Base-by-base conservation (phyloP, 345 rosid genomes). In the Excoecaria agallocha region DNA sequence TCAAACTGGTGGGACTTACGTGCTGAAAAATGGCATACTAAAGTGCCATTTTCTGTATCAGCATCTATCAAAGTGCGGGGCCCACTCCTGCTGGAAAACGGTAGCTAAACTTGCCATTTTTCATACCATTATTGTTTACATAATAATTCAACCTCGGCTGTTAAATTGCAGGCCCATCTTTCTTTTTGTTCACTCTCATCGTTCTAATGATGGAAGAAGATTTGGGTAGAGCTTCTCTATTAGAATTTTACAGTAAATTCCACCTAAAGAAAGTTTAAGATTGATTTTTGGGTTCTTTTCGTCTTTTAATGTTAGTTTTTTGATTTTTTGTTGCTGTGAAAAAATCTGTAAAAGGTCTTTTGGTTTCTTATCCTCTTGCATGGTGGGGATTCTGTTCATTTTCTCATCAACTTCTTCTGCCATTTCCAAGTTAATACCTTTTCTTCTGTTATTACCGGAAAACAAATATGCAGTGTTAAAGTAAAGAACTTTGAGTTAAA, bases 231-330 rank as follows among this genome's bases (percentile, higher is more conserved):
- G 45, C 51, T 58, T 49, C 68, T 30, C 58, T 45, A 25, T 25
- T 30, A 54, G 70, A 17, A 38, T 49, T 43, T 70, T 64, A 20
- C 57, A 0, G 76, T 71, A 61, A 61, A 67, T 43, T 38, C 79
- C 68, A 12, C 82, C 82, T 37, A 79, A 22, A 16, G 79, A 70
- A 17, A 79, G 79, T 39, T 49, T 60, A 3, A 79, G 78, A 59
- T 79, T 75, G 45, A 79, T 1, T 43, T 43, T 9, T 43, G 46
- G 2, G 5, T 43, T 43, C 3, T 43, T 43, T 43, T 43, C 46
- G 5, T 43, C 46, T 5, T 9, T 43, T 70, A 45, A 68, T 17
- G 6, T 43, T 20, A 7, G 35, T 24, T 9, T 50, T n/a, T 13
- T 43, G 46, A 9, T 6, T 4, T 2, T 51, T 51, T 51, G 46